Evolutionary conservation across 1,139 yeast species (phyloP).

Genomic region (Zygosaccharomyces pseudobailii): DNA sequence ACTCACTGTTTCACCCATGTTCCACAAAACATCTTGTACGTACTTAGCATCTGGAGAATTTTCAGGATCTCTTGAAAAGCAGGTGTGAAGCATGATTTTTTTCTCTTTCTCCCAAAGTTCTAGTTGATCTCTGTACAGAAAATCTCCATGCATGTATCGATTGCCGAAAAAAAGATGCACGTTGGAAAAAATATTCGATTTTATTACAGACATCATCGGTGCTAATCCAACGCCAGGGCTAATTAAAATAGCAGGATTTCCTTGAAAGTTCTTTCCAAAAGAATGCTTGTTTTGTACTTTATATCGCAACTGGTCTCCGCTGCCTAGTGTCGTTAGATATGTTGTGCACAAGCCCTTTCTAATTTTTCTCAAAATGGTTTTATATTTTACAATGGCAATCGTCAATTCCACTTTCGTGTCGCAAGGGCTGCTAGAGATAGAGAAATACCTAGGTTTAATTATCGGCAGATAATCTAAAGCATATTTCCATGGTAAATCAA

Average conservation of each 20-base stretch:
- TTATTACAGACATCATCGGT: conserved; percentile 68
- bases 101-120: conserved; percentile 33
- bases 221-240: conserved; percentile 95
- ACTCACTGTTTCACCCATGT: conserved; percentile 44
- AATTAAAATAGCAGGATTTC: conserved; percentile 61
- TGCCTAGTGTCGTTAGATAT: conserved; percentile 54
- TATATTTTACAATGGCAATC: conserved; percentile 81
- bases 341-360: conserved; percentile 82
- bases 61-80: conserved; percentile 58
- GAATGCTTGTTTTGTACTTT: conserved; percentile 50
- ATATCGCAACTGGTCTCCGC: conserved; percentile 50
- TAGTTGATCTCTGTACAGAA: conserved; percentile 58
- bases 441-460: conserved; percentile 75
- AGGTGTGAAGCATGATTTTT: conserved; percentile 43
- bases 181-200: conserved; percentile 24
- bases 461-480: conserved; percentile 72
- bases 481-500: conserved; percentile 69
- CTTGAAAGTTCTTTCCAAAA: conserved; percentile 21
- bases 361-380: conserved; percentile 68
- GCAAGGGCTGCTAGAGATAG: conserved; percentile 64
- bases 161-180: conserved; percentile 70
- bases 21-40: conserved; percentile 68
- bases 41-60: conserved; percentile 44
- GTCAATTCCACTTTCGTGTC: conserved; percentile 43
- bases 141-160: conserved; percentile 63